Base-by-base conservation (phyloP, 2,329 filamentous ascomycete genomes). In the Botrytis tulipae region DNA sequence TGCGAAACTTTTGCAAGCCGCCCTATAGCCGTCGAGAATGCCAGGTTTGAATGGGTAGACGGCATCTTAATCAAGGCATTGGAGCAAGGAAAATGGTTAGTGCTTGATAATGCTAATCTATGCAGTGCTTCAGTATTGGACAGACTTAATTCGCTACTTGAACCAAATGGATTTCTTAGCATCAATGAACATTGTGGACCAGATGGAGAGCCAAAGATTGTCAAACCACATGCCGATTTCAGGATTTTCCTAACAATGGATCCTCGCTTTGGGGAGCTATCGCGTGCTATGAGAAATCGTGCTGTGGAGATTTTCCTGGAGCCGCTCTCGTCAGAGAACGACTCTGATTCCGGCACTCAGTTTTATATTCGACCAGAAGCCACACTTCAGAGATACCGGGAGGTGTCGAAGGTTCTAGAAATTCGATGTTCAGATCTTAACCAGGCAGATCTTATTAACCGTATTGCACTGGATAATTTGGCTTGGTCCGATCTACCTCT, bases 21-120 rank as follows among this genome's bases (percentile, higher is more conserved):
- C 7, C 86, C 90, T 1, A 83, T 87, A 46, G 83, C 85, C 3
- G 87, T 93, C 37, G 89, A 91, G 35, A 91, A 91, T 75, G 93
- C 94, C 35, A 91, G 92, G 3, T 99, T 99, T 80, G 94, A 97
- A 82, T 99, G 96, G 96, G 90, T 97, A 2, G 95, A 99, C 81
- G 96, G 97, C 73, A 89, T 97, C 66, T 90, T 99, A 61, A 92
- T 98, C 66, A 92, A 94, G 78, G 95, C 96, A 60, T 86, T 98
- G 18, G 88, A 97, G 79, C 86, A 91, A 77, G 96, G 96, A 22
- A 89, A 94, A 75, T 99, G 96, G 96, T 86, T 99, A 29, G 91
- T 99, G 18, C 89, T 99, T 35, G 96, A 99, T 82, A 98, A 99
- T 82, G 96, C 97, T 74, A 99, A 99, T 80, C 87, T 99, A 73